Evolutionary conservation across 805 yeast genomes (phyloP), one percentile per base, ranked within the genome.

Genomic region (Candida loeiensis): DNA sequence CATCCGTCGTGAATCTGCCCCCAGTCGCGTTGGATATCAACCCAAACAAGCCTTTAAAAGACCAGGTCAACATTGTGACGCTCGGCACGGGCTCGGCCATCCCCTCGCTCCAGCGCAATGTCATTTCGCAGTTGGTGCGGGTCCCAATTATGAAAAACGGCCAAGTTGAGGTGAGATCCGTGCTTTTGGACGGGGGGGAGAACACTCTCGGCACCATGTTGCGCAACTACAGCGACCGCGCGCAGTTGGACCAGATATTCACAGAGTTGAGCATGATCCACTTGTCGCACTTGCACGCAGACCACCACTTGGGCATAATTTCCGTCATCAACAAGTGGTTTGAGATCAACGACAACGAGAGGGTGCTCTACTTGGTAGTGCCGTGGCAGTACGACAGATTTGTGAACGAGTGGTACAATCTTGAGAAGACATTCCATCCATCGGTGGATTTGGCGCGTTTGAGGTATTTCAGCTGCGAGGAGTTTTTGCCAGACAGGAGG

Each of bases 101-200:
- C 22, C 99, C 99, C 0, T 79, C 95, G 0, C 77, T 79, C 43
- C 77, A 79, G 50, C 72, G 98, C 49, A 93, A 93, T 55, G 99
- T 93, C 2, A 74, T 85, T 12, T 83, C 93, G 0, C 85, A 86
- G 14, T 58, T 89, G 17, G 71, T 93, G 2, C 75, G 96, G 45
- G 50, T 89, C 1, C 95, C 96, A 1, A 70, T 57, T 43, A 28
- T 31, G n/a, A 45, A 44, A 7, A 42, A 36, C 5, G 62, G 51
- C 0, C 43, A 51, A 3, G 31, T 61, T 4, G 38, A 39, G 5
- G 70, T 56, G 51, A 64, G 76, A 47, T 59, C 82, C 2, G 56
- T 85, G 0, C 50, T 93, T 16, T 63, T 93, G 26, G 99, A 93
- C 62, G 95, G 93, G n/a, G 99, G 99, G 13, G 99, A 93, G 56